Evolutionary conservation across 2,329 filamentous ascomycete genomes (phyloP), one percentile per base, ranked within the genome.

Genomic region (Lasiodiplodia citricola): DNA sequence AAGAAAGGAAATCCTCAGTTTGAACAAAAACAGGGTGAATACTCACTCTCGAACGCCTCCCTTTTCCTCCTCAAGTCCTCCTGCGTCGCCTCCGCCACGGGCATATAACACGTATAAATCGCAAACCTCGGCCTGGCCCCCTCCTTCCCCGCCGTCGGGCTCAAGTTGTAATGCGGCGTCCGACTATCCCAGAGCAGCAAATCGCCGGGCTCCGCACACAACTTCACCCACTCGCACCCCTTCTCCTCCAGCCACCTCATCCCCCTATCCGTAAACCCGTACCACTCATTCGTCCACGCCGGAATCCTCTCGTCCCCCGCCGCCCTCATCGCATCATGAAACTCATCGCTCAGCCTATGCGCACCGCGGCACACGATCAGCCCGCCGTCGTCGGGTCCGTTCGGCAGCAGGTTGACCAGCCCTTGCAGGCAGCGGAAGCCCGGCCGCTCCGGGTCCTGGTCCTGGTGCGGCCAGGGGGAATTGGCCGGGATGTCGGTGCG

Each of bases 181-280:
- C 84, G 75, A 4, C 80, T 81, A 69, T 84, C 83, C 83, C 83
- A 83, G 8, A 84, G 74, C 4, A 84, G 75, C 70, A 84, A 73
- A 68, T 83, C 82, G 13, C 82, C 82, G 10, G 81, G 79, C 21
- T 81, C 82, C 37, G 78, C 73, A 57, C 76, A 74, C 13, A 83
- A 71, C 74, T 84, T 84, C 60, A 78, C 58, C 7, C 80, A 69
- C 68, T 78, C 75, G 70, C 78, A 81, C 0, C 82, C 82, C 2
- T 73, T 73, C 14, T 78, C 74, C 54, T 80, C 69, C 57, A 83
- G 82, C 81, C 82, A 84, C 55, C 79, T 73, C 31, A 83, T 72
- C 60, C 83, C 80, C 44, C 81, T 75, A 14, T 81, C 73, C 47
- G 75, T 79, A 74, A 84, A 84, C 23, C 79, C 74, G 70, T 80